Conservation (phyloP, 176 grass and related monocot species). For the Paspalum notatum region DNA sequence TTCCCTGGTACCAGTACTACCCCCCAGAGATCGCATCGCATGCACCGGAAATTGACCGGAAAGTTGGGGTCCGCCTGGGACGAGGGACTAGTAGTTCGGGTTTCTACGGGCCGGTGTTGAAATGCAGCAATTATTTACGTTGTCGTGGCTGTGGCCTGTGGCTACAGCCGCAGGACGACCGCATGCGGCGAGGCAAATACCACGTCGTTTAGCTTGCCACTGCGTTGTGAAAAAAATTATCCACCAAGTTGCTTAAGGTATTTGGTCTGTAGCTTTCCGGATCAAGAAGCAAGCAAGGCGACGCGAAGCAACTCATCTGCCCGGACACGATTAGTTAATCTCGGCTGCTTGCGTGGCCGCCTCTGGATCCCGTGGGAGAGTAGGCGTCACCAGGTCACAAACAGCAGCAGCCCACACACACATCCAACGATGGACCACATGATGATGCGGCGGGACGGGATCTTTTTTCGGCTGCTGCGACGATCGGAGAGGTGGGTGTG, state of each 20-base stretch:
- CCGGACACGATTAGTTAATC: neutral
- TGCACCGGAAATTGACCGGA: neutral
- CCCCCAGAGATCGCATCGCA: too few species aligned
- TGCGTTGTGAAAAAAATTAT: too few species aligned
- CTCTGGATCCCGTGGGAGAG: too few species aligned
- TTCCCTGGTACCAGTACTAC: too few species aligned
- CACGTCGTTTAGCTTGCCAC: too few species aligned
- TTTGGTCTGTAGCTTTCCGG: conserved; percentile 22
- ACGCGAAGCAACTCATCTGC: neutral
- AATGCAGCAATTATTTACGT: neutral
- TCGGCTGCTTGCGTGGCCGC: conserved; percentile 23
- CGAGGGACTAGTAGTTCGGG: neutral
- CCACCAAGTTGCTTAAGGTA: too few species aligned
- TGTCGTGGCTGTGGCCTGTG: too few species aligned
- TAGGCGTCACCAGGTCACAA: conserved; percentile 12
- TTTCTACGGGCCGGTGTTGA: neutral
- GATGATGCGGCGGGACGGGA: too few species aligned
- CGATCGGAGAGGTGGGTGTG: neutral
- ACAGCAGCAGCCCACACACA: neutral
- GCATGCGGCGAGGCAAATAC: too few species aligned
- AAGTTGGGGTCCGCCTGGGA: conserved; percentile 15
- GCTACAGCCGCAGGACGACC: too few species aligned
- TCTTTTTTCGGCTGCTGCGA: neutral
- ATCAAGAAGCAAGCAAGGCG: conserved; percentile 42
- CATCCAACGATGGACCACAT: conserved; percentile 5